Base-by-base conservation (phyloP, 164 flowering plant genomes). In the Houttuynia cordata region DNA sequence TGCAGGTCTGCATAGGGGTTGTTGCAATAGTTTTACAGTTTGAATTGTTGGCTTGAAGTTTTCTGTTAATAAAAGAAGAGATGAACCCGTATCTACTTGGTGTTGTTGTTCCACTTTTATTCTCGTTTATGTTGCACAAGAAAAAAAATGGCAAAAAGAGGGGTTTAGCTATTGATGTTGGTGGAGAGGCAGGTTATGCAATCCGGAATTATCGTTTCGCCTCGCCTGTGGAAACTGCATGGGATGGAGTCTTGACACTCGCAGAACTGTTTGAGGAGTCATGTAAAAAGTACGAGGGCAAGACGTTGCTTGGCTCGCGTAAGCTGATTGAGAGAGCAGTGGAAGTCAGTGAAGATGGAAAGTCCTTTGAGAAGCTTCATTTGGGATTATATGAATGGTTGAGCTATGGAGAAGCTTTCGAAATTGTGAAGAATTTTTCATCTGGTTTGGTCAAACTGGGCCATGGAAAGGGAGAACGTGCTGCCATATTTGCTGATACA, bases 401-500 rank as follows among this genome's bases (percentile, higher is more conserved):
- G 20, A 82, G 76, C 21, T 93, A 83, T 74, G 81, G 82, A 53
- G 75, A 79, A 70, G 80, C 77, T 62, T 88, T 90, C 81, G 84
- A 81, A 72, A 61, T 74, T 52, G 96, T 78, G 17, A 78, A 88
- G 68, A 74, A 68, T 40, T 87, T 93, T 69, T 74, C 99, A 42
- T 90, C 97, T 64, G 99, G 99, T 51, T 76, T 93, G 58, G 83
- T 74, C 55, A 75, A 78, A 58, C 79, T 93, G 54, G 99, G 99
- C 53, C 94, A 86, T 65, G 53, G 25, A 62, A 83, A 62, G 62
- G 85, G 70, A 40, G 99, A 93, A 64, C 92, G 88, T 63, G 99
- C 65, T 23, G 97, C 99, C 21, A 93, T 93, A 62, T 90, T 90
- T 78, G 87, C 99, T 64, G 99, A 93, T 72, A 93, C 99, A 49